These are phyloP conservation scores for Geosmithia morbida DNA, from an alignment of 2,329 filamentous ascomycete species.

Conservation along the genomic window DNA sequence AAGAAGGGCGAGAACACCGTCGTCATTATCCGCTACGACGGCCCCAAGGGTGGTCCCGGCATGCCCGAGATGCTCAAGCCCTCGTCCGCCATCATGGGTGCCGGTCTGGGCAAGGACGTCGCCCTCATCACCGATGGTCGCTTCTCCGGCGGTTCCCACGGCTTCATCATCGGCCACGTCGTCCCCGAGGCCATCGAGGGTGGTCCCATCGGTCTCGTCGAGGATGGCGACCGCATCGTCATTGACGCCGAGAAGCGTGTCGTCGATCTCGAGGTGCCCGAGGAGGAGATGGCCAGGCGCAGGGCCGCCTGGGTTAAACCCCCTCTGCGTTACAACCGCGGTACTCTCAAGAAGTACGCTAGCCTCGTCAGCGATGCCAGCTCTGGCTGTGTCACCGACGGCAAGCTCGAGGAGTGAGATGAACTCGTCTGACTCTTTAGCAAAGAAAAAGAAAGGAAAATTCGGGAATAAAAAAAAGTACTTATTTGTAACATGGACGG, in stretches of 20 bases:
- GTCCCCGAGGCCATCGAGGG: slow-evolving; percentile 81
- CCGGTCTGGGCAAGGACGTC: slow-evolving; percentile 63
- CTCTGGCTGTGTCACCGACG: slow-evolving; percentile 78
- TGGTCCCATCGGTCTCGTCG: slow-evolving; percentile 73
- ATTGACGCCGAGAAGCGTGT: slow-evolving; percentile 75
- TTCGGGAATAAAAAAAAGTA: background rate
- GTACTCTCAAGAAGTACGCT: slow-evolving; percentile 82
- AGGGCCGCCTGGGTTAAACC: slow-evolving; percentile 57
- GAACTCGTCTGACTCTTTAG: background rate
- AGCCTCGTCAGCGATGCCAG: slow-evolving; percentile 79
- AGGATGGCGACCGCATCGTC: slow-evolving; percentile 67
- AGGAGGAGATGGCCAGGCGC: slow-evolving; percentile 54
- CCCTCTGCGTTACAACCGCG: slow-evolving; percentile 59
- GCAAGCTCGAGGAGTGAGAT: slow-evolving; percentile 1
- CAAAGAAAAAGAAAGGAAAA: background rate
- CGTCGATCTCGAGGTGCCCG: slow-evolving; percentile 50
- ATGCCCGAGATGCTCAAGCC: slow-evolving; percentile 94
- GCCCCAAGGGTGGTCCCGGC: slow-evolving; percentile 81
- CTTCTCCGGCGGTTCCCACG: slow-evolving; percentile 78
- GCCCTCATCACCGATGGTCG: slow-evolving; percentile 86
- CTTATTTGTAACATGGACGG: background rate
- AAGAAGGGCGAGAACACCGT: slow-evolving; percentile 76
- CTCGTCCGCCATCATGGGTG: slow-evolving; percentile 83
- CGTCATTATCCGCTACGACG: slow-evolving; percentile 83
- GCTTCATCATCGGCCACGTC: slow-evolving; percentile 89